Base-by-base conservation (phyloP, 805 yeast genomes). In the Dipodascus albidus region DNA sequence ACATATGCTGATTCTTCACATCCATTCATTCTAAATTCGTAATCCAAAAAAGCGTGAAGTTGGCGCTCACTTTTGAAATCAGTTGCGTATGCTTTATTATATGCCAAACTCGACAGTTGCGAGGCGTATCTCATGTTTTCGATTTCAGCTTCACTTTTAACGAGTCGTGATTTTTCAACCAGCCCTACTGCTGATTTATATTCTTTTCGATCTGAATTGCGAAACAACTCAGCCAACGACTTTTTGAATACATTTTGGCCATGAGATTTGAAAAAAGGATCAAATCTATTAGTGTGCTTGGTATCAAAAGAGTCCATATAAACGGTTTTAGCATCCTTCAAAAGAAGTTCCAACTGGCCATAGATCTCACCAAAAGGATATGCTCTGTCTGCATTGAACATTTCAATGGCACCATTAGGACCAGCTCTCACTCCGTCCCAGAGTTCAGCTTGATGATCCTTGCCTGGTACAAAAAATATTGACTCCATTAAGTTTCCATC, bases 341-440 rank as follows among this genome's bases (percentile, higher is more conserved):
- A 49, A 21, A 51, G 41, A 22, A 20, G 42, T 22, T 35, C 21
- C 23, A 60, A 50, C 41, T 49, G 47, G 24, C 51, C 35, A 33
- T 27, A 55, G 21, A 58, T 55, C 42, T 69, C 59, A 27, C 75
- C 72, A 42, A 78, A 74, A 48, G 79, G 78, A 42, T 76, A 76
- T 3, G 86, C 81, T 51, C 75, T 75, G 67, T 89, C 97, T 2
- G 96, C 96, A 65, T 91, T 93, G 71, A 93, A 93, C 49, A 82
- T 80, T 50, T 88, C 91, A 44, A 69, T 70, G 0, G 84, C 96
- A 15, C 95, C 96, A 50, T 82, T 79, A 2, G 82, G 75, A 1
- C 99, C 99, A 17, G 95, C 84, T 60, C 95, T 78, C 48, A 79
- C 83, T 11, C 99, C 99, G 61, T 91, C 97, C 99, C 99, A 93